Base-by-base conservation (phyloP, 805 yeast genomes). In the Metschnikowia borealis region DNA sequence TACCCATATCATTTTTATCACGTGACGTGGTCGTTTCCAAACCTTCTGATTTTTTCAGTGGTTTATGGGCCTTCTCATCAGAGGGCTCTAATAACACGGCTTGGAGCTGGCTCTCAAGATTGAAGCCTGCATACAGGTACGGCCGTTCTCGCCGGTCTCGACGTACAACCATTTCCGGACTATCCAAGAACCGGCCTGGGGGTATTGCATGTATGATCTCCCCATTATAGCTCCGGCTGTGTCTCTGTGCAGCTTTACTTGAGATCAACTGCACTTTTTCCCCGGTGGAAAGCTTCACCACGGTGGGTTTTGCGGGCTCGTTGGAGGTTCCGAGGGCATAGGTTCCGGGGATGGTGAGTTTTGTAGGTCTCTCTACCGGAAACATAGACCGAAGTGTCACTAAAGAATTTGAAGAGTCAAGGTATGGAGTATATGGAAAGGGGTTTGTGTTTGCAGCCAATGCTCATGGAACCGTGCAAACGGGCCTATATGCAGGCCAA, bases 241-340 rank as follows among this genome's bases (percentile, higher is more conserved):
- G 43, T 13, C 17, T 26, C 13, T 21, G 34, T 7, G 34, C n/a
- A 13, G 20, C 29, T n/a, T 21, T 32, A 15, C 38, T 29, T 5
- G 45, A 42, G 18, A 52, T 40, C 26, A 52, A 49, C 26, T 49
- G 48, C 13, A 52, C 51, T 32, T 41, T 49, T 34, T 52, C 55
- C 3, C 55, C 55, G 38, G 38, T 23, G 13, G n/a, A 26, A 17
- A 52, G 55, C 31, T 46, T 49, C 20, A 52, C 52, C 26, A 52
- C 52, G n/a, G 43, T 47, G 5, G 54, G 49, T 17, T 46, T 29
- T 18, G 23, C n/a, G 17, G 14, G 8, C 3, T 18, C 13, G 10
- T 4, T 21, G 13, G 20, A 26, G n/a, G 48, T 3, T 6, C 18
- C 26, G 32, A 31, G 23, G 45, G 14, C 13, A 21, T 33, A 52